Percentiles rank a stretch among this genome's conserved stretches.
These are phyloP conservation scores for Rubus idaeus DNA, from an alignment of 306 rosid species.

Conservation along the genomic window DNA sequence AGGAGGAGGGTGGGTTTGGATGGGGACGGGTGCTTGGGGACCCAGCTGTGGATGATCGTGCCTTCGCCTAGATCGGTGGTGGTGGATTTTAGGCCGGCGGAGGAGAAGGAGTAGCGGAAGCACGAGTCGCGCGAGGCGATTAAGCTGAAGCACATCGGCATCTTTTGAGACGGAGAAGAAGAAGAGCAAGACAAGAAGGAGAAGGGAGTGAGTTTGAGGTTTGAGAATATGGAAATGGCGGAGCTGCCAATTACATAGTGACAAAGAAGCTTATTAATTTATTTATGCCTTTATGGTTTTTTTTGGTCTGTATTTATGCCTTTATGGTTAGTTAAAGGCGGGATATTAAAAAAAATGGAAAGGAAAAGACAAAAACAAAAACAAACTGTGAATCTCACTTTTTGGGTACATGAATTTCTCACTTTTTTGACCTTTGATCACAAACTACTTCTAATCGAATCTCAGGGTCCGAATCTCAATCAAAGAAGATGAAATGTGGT, in stretches of 20 bases:
- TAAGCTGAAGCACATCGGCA: conserved; percentile 58
- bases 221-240: neutral
- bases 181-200: neutral
- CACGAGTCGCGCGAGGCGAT: conserved; percentile 43
- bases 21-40: conserved; percentile 41
- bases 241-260: neutral
- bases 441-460: too few species aligned
- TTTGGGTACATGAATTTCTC: too few species aligned
- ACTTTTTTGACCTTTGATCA: too few species aligned
- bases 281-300: too few species aligned
- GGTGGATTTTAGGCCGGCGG: conserved; percentile 62
- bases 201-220: neutral
- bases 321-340: neutral
- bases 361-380: neutral
- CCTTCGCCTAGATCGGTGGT: conserved; percentile 80
- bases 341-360: neutral
- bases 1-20: conserved; percentile 65
- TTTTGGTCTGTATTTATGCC: too few species aligned
- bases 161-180: conserved; percentile 3
- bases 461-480: too few species aligned
- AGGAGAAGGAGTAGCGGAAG: conserved; percentile 57
- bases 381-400: neutral
- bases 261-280: neutral
- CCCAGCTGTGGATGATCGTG: conserved; percentile 87
- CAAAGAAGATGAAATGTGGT: too few species aligned